Conservation (phyloP, 2,329 filamentous ascomycete genomes). For the Fusarium cyanostomum region DNA sequence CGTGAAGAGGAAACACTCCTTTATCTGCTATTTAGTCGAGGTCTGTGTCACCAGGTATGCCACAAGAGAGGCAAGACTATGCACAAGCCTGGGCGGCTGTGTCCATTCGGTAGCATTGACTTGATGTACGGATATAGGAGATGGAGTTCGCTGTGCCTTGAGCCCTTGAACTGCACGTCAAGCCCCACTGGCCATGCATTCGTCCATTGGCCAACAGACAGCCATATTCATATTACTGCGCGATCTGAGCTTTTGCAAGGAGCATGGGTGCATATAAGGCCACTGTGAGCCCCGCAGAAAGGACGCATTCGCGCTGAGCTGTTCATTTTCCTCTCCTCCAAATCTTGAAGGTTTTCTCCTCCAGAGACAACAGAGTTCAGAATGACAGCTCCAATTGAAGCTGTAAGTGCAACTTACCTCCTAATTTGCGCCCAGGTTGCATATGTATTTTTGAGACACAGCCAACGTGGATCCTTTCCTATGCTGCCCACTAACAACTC, state of each 20-base stretch:
- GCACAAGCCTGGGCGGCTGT: too few species aligned
- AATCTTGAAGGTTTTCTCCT: not conserved
- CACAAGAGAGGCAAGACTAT: too few species aligned
- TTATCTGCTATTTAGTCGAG: too few species aligned
- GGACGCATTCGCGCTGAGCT: not conserved
- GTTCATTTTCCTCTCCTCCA: not conserved
- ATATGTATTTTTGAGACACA: not conserved
- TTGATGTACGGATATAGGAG: too few species aligned
- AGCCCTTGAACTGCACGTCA: too few species aligned
- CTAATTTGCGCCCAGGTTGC: too few species aligned
- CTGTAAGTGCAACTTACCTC: slow-evolving; percentile 19
- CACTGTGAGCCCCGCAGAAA: not conserved
- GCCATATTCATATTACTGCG: too few species aligned
- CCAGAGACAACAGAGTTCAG: not conserved
- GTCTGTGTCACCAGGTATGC: too few species aligned
- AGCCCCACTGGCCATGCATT: not conserved
- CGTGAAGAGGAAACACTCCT: not conserved
- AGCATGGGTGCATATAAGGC: not conserved
- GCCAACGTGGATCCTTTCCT: not conserved
- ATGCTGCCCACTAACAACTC: not conserved
- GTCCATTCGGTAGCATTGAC: too few species aligned
- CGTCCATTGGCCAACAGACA: not conserved
- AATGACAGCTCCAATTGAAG: slow-evolving; percentile 25
- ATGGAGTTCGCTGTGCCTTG: too few species aligned
- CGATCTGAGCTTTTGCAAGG: too few species aligned